Base-by-base conservation (phyloP, 805 yeast species). In the Wickerhamomyces ciferrii region DNA sequence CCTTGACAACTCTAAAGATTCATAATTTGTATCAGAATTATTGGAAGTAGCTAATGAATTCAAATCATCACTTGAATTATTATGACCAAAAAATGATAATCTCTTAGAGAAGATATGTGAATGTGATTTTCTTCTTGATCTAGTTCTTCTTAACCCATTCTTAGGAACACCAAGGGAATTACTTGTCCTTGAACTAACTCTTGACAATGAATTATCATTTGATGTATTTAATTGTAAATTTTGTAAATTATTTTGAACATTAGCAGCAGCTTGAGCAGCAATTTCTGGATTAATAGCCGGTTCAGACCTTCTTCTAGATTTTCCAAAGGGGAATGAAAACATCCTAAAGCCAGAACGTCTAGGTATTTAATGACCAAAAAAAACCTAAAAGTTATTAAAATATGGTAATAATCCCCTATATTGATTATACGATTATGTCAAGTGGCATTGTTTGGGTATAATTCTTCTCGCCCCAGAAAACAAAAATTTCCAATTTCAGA, bases 81-180 rank as follows among this genome's bases (percentile, higher is more conserved):
- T 45, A 18, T 53, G 48, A 32, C 36, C 19, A 43, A 53, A 53
- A 39, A 55, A 48, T 17, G 59, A 55, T n/a, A 55, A 43, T 4
- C 50, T 44, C 27, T 40, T 48, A 5, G 49, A 39, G 17, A 54
- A 18, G 5, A 20, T 35, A 35, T 42, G 38, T 15, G 43, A 42
- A 14, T 42, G 39, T 13, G 53, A 32, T 20, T 49, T 45, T 5
- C 51, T 45, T 41, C 47, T 46, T 5, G 54, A 48, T 19, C 49
- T 48, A 5, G 42, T 13, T 18, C 46, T 36, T 14, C 19, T 15
- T 32, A n/a, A 15, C 24, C 38, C 38, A 35, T 35, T 18, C 9
- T 13, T 18, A 19, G 21, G 6, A 13, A 6, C 23, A 19, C 40
- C 17, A 27, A 23, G 11, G 13, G 31, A 8, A 27, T 27, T 39